Percentiles rank a stretch among this genome's conserved stretches.
phyloP scores from a whole-genome alignment of 139 green algal species.

The Chlamydomonas sp. region DNA sequence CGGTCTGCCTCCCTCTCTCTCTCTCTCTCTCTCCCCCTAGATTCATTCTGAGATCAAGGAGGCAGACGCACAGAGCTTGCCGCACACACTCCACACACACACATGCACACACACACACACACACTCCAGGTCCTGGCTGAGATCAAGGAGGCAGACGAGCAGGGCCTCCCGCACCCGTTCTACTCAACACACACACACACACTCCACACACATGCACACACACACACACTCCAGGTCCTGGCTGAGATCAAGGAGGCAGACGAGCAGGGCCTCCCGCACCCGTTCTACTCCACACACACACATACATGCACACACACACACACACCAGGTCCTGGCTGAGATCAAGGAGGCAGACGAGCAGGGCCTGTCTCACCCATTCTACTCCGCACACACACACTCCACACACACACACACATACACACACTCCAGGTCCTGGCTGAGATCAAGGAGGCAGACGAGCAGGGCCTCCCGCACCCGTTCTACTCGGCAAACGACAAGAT shows the following conservation, averaged over 20 bases:
- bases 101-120: too few relatives aligned
- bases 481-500: slow-evolving; percentile 56
- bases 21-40: too few relatives aligned
- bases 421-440: slow-evolving; percentile 32
- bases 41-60: too few relatives aligned
- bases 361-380: background rate
- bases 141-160: background rate
- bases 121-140: too few relatives aligned
- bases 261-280: background rate
- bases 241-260: too few relatives aligned
- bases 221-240: too few relatives aligned
- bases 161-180: background rate
- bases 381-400: too few relatives aligned
- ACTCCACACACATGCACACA: slow-evolving; percentile 4
- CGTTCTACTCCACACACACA: background rate
- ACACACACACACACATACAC: background rate
- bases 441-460: slow-evolving; percentile 50
- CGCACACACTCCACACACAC: too few relatives aligned
- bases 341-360: background rate
- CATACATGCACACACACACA: background rate
- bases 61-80: too few relatives aligned
- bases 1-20: too few relatives aligned
- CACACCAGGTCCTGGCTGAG: background rate
- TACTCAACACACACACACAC: background rate
- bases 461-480: slow-evolving; percentile 40